Conservation (phyloP, 768 basidiomycete genomes). For the Tulasnella sp. region DNA sequence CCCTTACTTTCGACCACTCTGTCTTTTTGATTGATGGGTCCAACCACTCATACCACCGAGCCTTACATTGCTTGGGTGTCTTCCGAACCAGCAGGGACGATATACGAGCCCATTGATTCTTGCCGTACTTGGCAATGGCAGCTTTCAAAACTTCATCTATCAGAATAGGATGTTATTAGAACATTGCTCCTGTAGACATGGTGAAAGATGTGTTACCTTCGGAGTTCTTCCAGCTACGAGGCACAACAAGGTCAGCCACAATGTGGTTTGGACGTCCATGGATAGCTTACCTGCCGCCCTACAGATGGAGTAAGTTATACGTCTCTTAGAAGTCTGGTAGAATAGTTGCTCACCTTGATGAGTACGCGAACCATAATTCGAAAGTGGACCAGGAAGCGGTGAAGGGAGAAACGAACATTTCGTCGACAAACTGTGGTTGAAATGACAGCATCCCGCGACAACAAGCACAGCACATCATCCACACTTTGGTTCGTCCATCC, state of each 20-base stretch:
- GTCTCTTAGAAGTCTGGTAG: background rate
- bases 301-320: constrained; percentile 41
- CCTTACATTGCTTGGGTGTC: constrained; percentile 99
- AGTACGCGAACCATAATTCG: constrained; percentile 69
- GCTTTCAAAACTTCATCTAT: constrained; percentile 94
- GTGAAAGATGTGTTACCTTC: constrained; percentile 31
- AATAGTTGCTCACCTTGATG: constrained; percentile 67
- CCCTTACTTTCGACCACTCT: constrained; percentile 89
- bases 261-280: background rate
- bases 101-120: constrained; percentile 70
- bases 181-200: background rate
- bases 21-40: constrained; percentile 99
- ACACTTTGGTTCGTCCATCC: background rate
- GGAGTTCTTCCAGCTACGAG: constrained; percentile 53
- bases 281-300: constrained; percentile 34
- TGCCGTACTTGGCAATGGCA: constrained; percentile 94
- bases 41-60: constrained; percentile 98
- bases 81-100: constrained; percentile 52
- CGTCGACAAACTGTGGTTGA: background rate
- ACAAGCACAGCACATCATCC: constrained; percentile 3
- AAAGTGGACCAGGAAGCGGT: background rate
- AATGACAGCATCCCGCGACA: background rate
- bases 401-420: constrained; percentile 3
- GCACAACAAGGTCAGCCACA: background rate
- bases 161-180: constrained; percentile 16